A percentile compares a stretch with the other conserved stretches of the same genome.
Evolutionary conservation across 352 stramenopile genomes (phyloP).

Genomic region (Phytopythium helicoides): DNA sequence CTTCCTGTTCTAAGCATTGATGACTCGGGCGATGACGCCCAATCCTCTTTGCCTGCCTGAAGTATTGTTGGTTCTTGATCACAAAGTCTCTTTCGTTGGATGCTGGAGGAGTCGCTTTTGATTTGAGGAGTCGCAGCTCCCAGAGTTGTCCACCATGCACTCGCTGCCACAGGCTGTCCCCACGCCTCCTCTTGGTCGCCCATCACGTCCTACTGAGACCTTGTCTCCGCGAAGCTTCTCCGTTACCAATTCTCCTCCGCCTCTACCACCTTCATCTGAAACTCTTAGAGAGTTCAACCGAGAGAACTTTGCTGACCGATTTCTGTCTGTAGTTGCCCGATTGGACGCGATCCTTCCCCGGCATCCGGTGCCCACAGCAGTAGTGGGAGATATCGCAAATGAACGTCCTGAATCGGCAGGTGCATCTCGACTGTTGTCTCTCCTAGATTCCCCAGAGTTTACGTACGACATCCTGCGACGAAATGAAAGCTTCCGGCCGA

Average conservation of each 20-base stretch:
- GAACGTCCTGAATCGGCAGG: not conserved
- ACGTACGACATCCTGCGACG: conserved; percentile 8
- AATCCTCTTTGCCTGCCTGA: too few species aligned
- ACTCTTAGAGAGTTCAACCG: conserved; percentile 1
- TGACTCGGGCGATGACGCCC: not conserved
- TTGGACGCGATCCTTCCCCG: conserved; percentile 29
- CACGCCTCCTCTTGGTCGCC: too few species aligned
- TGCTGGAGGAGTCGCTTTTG: too few species aligned
- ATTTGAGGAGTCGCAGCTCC: too few species aligned
- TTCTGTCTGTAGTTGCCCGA: conserved; percentile 23
- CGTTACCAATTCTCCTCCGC: not conserved
- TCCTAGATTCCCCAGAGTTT: not conserved
- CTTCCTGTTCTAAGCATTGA: conserved; percentile 89
- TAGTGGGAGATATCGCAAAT: not conserved
- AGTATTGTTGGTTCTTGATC: too few species aligned
- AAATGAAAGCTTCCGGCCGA: conserved; percentile 16
- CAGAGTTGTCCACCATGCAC: too few species aligned
- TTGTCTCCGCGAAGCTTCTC: not conserved
- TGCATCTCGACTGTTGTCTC: not conserved
- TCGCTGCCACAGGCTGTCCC: too few species aligned
- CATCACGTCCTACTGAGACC: too few species aligned
- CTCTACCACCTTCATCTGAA: not conserved
- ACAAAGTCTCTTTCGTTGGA: too few species aligned
- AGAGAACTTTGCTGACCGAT: conserved; percentile 15
- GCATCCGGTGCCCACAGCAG: not conserved